Conservation (phyloP, 176 grass and related monocot species). For the Carex pumila region DNA sequence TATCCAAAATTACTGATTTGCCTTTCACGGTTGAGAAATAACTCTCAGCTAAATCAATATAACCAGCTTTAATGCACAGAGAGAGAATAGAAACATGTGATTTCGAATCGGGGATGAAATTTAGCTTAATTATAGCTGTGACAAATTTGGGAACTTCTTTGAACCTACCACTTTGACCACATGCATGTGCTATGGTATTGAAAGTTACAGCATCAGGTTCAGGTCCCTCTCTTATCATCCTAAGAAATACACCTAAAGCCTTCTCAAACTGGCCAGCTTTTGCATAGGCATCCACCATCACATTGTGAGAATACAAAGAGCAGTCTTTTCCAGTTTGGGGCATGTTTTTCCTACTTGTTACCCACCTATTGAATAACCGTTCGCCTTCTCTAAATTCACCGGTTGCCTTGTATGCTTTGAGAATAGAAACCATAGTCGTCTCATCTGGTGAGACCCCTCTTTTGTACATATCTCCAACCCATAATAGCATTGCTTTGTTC, state of each 20-base stretch:
- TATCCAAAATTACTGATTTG: constrained; percentile 44
- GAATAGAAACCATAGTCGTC: constrained; percentile 55
- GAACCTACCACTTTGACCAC: constrained; percentile 37
- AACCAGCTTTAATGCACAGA: constrained; percentile 54
- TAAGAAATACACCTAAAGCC: constrained; percentile 53
- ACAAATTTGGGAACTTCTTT: constrained; percentile 54
- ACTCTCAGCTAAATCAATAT: constrained; percentile 50
- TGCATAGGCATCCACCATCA: constrained; percentile 77
- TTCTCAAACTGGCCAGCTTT: constrained; percentile 67
- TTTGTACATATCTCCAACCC: constrained; percentile 79
- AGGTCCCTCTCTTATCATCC: constrained; percentile 66
- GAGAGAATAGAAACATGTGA: constrained; percentile 74
- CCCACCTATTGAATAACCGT: constrained; percentile 54
- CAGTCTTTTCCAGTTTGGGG: constrained; percentile 22
- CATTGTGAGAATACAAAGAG: constrained; percentile 74
- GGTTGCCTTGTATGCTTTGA: constrained; percentile 65
- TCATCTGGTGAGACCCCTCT: constrained; percentile 62
- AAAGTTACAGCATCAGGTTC: constrained; percentile 64
- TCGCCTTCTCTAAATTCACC: constrained; percentile 53
- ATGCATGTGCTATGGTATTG: constrained; percentile 71
- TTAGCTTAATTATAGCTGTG: constrained; percentile 46
- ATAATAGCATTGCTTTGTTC: constrained; percentile 32
- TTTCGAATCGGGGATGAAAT: constrained; percentile 53
- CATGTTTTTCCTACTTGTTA: constrained; percentile 15
- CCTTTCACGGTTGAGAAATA: constrained; percentile 62